Evolutionary conservation across 2,329 filamentous ascomycete genomes (phyloP).

Genomic region (Botrytis byssoidea): DNA sequence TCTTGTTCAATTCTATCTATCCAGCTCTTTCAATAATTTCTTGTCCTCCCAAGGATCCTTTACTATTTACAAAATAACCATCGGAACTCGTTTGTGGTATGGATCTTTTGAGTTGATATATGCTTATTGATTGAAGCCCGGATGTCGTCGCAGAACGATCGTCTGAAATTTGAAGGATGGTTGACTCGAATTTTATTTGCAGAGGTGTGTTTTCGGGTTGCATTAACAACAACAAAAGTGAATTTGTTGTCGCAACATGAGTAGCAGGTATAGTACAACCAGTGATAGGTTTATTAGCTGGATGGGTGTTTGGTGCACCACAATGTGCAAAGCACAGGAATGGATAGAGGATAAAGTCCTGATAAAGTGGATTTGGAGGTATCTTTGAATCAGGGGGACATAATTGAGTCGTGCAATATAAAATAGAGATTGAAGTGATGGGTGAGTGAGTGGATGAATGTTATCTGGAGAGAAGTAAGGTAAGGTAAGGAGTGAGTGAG

Average conservation of each 20-base stretch:
- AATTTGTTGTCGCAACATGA: slow-evolving; percentile 22
- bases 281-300: background rate
- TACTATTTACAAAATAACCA: slow-evolving; percentile 9
- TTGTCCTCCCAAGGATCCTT: slow-evolving; percentile 5
- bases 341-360: background rate
- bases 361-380: slow-evolving; percentile 14
- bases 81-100: background rate
- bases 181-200: slow-evolving; percentile 2
- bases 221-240: slow-evolving; percentile 16
- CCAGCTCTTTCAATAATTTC: background rate
- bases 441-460: background rate
- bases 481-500: background rate
- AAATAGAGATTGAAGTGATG: background rate
- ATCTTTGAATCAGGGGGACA: slow-evolving; percentile 17
- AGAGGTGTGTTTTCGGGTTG: background rate
- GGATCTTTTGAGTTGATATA: background rate
- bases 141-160: background rate
- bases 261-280: slow-evolving; percentile 3
- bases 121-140: slow-evolving; percentile 2
- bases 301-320: slow-evolving; percentile 7
- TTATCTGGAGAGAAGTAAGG: background rate
- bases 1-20: slow-evolving; percentile 28
- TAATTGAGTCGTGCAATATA: slow-evolving; percentile 11
- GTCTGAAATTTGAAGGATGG: background rate
- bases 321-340: background rate